Base-by-base conservation (phyloP, 306 rosid genomes). In the Purshia tridentata region DNA sequence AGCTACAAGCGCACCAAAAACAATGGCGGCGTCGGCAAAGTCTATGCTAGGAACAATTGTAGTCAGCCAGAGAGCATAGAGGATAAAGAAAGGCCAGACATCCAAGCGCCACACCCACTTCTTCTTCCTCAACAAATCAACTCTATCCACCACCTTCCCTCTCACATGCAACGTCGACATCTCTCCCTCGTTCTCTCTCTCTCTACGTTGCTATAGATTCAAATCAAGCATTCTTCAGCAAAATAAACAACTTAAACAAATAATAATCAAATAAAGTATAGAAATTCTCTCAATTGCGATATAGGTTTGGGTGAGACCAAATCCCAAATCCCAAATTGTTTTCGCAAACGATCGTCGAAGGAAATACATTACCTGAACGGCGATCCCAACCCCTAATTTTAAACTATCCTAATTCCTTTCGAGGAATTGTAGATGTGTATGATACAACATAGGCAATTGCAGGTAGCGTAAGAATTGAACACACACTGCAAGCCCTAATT, bases 71-170 rank as follows among this genome's bases (percentile, higher is more conserved):
- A 75, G 55, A 68, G 72, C 82, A 67, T 88, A 91, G 6, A 87
- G 41, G 58, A 88, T 52, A 6, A 84, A 81, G 71, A 92, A 95
- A 46, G 97, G 98, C 90, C 86, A 88, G 41, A 90, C 86, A 70
- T 95, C 90, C 61, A 95, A 72, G 48, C 98, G 91, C 98, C 97
- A 91, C 9, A 76, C 74, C 89, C 64, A 69, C 6, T 71, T 84
- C 84, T 83, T 92, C 88, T 87, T 95, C 87, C 73, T 83, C 74
- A 91, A 65, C 77, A 95, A 79, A 72, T 92, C 99, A 53, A 91
- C 98, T 53, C 66, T 84, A 40, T 95, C 96, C 40, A 91, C 96
- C 77, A 88, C 99, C 86, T 95, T 95, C 72, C 99, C 99, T 23
- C 93, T 93, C 20, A 92, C 99, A 55, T 82, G 80, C 65, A 90